Evolutionary conservation across 441 rosid species (phyloP).

Genomic region (Manihot esculenta): DNA sequence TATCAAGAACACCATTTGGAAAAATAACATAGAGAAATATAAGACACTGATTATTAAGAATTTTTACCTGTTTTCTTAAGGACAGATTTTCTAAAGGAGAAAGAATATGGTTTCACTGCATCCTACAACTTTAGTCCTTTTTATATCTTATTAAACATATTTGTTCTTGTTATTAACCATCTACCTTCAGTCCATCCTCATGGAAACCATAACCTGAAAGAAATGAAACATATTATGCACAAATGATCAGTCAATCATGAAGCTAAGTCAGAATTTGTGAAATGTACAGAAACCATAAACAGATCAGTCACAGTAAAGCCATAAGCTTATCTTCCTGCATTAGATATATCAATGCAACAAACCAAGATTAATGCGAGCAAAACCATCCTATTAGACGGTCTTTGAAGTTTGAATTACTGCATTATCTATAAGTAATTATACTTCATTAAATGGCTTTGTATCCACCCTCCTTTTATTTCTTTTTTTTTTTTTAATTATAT

Average conservation of each 20-base stretch:
- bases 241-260: background rate
- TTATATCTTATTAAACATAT: background rate
- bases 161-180: background rate
- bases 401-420: too few species aligned
- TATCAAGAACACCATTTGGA: background rate
- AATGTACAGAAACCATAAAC: background rate
- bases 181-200: slow-evolving; percentile 91
- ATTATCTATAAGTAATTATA: too few species aligned
- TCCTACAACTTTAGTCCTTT: background rate
- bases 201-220: slow-evolving; percentile 94
- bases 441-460: too few species aligned
- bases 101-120: background rate
- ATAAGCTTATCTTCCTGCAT: background rate
- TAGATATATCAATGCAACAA: background rate
- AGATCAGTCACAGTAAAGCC: too few species aligned
- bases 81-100: background rate
- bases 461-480: too few species aligned
- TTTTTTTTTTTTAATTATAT: too few species aligned
- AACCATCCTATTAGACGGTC: too few species aligned
- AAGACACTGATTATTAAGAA: background rate
- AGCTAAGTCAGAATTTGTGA: background rate
- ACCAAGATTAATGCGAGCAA: too few species aligned
- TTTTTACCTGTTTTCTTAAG: background rate
- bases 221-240: background rate
- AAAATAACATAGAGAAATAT: background rate